Percentiles rank a stretch among this genome's conserved stretches.
Evolutionary conservation across 1,284 basidiomycete genomes (phyloP).

Genomic region (Schizophyllum commune): DNA sequence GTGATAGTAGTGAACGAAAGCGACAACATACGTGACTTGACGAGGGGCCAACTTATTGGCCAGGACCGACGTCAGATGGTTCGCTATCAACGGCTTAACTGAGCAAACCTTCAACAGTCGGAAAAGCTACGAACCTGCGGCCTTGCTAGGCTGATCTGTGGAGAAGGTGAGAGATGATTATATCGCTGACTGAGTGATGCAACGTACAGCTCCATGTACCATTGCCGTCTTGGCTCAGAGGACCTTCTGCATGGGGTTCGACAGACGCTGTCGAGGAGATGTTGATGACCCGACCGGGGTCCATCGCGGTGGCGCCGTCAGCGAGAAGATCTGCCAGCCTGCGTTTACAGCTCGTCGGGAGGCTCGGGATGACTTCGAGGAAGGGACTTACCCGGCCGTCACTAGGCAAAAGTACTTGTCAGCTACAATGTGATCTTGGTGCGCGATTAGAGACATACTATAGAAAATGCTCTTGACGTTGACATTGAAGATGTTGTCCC

Average conservation of each 20-base stretch:
- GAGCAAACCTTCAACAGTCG: background rate
- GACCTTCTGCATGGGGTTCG: slow-evolving; percentile 42
- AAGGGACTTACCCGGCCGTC: slow-evolving; percentile 50
- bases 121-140: slow-evolving; percentile 38
- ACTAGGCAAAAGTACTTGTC: slow-evolving; percentile 29
- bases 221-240: slow-evolving; percentile 45
- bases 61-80: slow-evolving; percentile 73
- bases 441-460: slow-evolving; percentile 37
- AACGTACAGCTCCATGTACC: slow-evolving; percentile 80
- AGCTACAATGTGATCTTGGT: slow-evolving; percentile 3
- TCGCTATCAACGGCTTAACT: slow-evolving; percentile 33
- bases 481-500: slow-evolving; percentile 75
- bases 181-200: background rate
- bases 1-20: background rate
- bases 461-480: slow-evolving; percentile 82
- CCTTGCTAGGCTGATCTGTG: slow-evolving; percentile 73
- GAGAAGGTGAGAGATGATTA: background rate
- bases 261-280: slow-evolving; percentile 73
- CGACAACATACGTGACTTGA: slow-evolving; percentile 54
- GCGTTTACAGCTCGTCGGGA: background rate
- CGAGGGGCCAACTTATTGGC: slow-evolving; percentile 59
- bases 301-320: slow-evolving; percentile 57
- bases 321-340: slow-evolving; percentile 57
- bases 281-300: slow-evolving; percentile 75
- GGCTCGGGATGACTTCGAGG: background rate